Percentiles rank a stretch among this genome's conserved stretches.
Evolutionary conservation across 306 rosid species (phyloP).

Genomic region (Cercis canadensis): DNA sequence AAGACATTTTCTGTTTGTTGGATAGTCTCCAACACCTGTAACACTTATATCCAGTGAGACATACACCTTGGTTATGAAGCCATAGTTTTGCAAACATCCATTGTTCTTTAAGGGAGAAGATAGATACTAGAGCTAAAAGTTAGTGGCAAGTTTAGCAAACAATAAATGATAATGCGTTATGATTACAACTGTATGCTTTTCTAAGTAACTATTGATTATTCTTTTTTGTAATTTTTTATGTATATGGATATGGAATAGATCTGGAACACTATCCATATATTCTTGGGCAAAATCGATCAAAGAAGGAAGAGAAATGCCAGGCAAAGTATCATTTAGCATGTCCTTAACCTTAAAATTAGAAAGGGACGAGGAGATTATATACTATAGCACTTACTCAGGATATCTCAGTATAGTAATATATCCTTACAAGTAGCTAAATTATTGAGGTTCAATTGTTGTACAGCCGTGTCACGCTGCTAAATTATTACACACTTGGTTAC

Average conservation of each 20-base stretch:
- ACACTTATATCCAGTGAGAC: constrained; percentile 6
- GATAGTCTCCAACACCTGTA: constrained; percentile 12
- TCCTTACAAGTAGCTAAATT: background rate
- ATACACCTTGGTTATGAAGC: background rate
- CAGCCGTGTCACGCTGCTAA: constrained; percentile 9
- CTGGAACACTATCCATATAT: constrained; percentile 14
- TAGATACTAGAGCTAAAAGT: background rate
- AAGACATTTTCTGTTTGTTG: constrained; percentile 18
- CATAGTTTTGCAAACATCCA: constrained; percentile 1
- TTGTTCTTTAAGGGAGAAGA: constrained; percentile 16
- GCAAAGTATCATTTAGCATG: background rate
- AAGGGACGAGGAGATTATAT: background rate
- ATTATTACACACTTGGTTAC: constrained; percentile 15
- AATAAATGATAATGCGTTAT: constrained; percentile 4
- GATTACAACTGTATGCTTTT: background rate
- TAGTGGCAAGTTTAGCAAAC: constrained; percentile 17
- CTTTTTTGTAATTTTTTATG: background rate
- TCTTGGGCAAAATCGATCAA: background rate
- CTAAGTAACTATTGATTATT: background rate
- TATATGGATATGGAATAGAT: background rate
- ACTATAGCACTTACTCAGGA: background rate
- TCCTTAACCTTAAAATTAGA: background rate
- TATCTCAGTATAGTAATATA: background rate
- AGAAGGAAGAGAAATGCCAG: background rate
- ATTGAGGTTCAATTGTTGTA: constrained; percentile 9